Evolutionary conservation across 257 asterid species (phyloP), one percentile per base, ranked within the genome.

Genomic region (Penstemon barbatus): DNA sequence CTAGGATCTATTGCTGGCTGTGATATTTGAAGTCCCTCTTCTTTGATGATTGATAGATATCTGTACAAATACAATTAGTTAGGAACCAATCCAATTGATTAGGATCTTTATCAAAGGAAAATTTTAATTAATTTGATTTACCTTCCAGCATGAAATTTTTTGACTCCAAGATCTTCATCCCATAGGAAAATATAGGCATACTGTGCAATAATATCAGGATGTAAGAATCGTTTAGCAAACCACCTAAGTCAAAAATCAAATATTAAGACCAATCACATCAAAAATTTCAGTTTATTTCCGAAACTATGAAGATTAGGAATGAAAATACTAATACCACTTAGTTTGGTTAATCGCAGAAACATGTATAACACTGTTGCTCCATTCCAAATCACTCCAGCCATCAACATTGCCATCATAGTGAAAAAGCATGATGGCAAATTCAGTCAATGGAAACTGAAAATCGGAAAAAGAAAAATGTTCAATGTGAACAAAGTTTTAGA

Each of bases 141-240:
- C 97, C 95, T 69, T 67, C 78, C 88, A 70, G 69, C 86, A 52
- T 84, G 75, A 68, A 90, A 90, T 76, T 85, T 58, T 77, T 90
- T 71, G 4, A 87, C 90, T 53, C 91, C 95, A 65, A 90, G 89
- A 80, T 90, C 95, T 79, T 90, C 97, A 53, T 90, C 97, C 97
- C 97, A 90, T 7, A 90, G 89, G 75, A 90, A 87, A 58, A 90
- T 64, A 13, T 86, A 86, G 60, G 72, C 84, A 60, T 90, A 86
- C 15, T 79, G 83, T 51, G 87, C 81, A 57, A 90, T 79, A 57
- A 89, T 60, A 74, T 87, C 91, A 19, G 97, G 97, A 79, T 90
- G 97, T 55, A 90, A 83, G 81, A 87, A 90, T 68, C 95, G 79
- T 84, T 90, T 90, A 36, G 97, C 93, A 63, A 90, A 90, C 97